Percentiles rank a stretch among this genome's conserved stretches.
phyloP scores from a whole-genome alignment of 306 rosid genomes.

The Oxytropis ochrocephala region DNA sequence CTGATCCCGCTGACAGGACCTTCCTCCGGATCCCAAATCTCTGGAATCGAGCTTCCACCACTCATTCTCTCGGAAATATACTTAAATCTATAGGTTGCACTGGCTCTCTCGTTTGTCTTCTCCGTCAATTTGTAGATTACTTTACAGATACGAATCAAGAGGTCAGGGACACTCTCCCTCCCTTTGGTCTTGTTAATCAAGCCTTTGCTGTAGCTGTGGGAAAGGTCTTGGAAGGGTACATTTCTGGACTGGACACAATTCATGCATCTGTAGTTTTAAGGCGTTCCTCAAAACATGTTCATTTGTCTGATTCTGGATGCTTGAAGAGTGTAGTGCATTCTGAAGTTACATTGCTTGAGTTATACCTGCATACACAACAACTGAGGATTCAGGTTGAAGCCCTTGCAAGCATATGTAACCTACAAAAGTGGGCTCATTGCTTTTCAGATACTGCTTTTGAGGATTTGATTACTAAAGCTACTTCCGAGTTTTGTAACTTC shows the following conservation, averaged over 20 bases:
- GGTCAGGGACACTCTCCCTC: constrained; percentile 19
- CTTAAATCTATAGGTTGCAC: constrained; percentile 61
- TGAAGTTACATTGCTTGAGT: constrained; percentile 67
- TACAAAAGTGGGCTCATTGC: constrained; percentile 33
- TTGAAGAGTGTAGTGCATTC: constrained; percentile 64
- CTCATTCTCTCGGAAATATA: constrained; percentile 63
- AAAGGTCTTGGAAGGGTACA: constrained; percentile 74
- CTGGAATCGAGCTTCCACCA: constrained; percentile 75
- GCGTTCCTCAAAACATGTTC: constrained; percentile 32
- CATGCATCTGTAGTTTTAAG: constrained; percentile 58
- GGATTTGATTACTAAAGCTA: constrained; percentile 43
- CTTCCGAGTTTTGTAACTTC: constrained; percentile 45
- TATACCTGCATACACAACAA: constrained; percentile 74
- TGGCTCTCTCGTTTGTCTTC: constrained; percentile 62
- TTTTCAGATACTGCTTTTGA: constrained; percentile 45
- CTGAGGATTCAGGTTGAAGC: constrained; percentile 60
- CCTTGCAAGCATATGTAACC: constrained; percentile 68
- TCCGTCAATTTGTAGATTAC: constrained; percentile 48
- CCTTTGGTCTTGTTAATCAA: constrained; percentile 71
- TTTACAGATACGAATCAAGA: constrained; percentile 36
- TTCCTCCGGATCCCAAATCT: constrained; percentile 56
- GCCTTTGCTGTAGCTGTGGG: constrained; percentile 86
- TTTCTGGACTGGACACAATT: constrained; percentile 56
- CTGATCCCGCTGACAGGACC: constrained; percentile 64
- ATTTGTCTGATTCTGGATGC: constrained; percentile 47